Conservation (phyloP, 345 rosid species). For the Turritis glabra region DNA sequence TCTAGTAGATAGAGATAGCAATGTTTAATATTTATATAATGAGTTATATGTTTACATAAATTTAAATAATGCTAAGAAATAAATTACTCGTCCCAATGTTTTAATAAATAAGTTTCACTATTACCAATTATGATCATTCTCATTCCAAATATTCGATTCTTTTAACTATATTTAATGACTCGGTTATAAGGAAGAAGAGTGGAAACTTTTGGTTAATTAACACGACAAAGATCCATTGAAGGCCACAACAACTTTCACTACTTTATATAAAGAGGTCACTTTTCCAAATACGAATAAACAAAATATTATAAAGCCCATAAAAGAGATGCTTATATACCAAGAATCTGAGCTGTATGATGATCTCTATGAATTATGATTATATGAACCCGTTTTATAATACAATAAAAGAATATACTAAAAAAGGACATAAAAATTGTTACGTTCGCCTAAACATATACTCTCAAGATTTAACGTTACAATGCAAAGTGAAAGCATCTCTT, state of each 20-base stretch:
- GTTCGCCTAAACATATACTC: constrained; percentile 14
- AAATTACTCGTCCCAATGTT: not conserved
- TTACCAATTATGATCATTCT: not conserved
- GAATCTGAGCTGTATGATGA: constrained; percentile 29
- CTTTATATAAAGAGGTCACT: not conserved
- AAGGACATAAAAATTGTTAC: constrained; percentile 1
- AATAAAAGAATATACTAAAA: constrained; percentile 27
- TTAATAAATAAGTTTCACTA: not conserved
- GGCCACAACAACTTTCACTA: constrained; percentile 21
- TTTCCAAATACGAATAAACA: not conserved
- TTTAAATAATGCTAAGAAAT: not conserved
- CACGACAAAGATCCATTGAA: constrained; percentile 24
- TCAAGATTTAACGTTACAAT: constrained; percentile 15
- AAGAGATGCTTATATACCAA: constrained; percentile 35
- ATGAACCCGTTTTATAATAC: constrained; percentile 27
- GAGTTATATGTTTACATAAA: too few species aligned
- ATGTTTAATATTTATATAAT: too few species aligned
- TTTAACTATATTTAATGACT: not conserved
- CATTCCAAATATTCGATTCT: not conserved
- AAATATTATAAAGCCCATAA: constrained; percentile 21
- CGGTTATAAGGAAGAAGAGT: not conserved
- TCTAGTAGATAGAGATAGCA: too few species aligned
- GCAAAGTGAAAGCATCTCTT: constrained; percentile 40
- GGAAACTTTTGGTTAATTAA: constrained; percentile 11
- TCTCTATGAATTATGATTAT: constrained; percentile 15